phyloP scores from a whole-genome alignment of 179 eudicot genomes.

The Vitellaria paradoxa region DNA sequence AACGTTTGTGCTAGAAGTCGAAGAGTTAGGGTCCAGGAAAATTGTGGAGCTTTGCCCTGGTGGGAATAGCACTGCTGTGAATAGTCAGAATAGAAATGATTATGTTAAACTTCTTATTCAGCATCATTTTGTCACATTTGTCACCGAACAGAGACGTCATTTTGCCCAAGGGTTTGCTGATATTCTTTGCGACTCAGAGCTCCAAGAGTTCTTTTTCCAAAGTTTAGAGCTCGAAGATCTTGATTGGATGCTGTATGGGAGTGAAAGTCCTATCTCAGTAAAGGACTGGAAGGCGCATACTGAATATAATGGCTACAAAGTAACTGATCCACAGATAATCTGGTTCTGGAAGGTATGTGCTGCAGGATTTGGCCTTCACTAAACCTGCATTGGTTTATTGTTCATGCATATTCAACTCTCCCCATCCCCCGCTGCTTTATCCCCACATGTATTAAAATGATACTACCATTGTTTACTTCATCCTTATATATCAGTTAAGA shows the following conservation, averaged over 20 bases:
- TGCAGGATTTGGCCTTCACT: not conserved
- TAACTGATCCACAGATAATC: constrained; percentile 66
- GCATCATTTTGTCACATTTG: constrained; percentile 64
- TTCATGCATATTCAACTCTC: not conserved
- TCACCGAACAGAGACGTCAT: constrained; percentile 52
- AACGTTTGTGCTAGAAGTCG: constrained; percentile 79
- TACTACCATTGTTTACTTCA: not conserved
- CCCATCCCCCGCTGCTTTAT: too few species aligned
- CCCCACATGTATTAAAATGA: not conserved
- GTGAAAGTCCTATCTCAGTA: constrained; percentile 57
- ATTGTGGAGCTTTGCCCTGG: constrained; percentile 72
- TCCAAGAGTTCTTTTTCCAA: constrained; percentile 44
- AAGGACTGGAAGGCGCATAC: constrained; percentile 95
- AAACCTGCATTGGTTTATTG: not conserved
- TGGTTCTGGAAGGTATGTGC: constrained; percentile 98
- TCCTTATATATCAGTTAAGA: not conserved
- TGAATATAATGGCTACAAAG: constrained; percentile 68
- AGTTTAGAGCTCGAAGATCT: constrained; percentile 77
- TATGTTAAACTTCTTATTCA: constrained; percentile 69
- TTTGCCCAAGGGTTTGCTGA: constrained; percentile 81
- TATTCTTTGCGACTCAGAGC: constrained; percentile 38
- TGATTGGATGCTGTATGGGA: constrained; percentile 82
- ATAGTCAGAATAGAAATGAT: constrained; percentile 65
- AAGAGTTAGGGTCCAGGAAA: constrained; percentile 70
- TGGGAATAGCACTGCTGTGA: constrained; percentile 54